Conservation (phyloP, 2,329 filamentous ascomycete species). For the Catunica adiposa region DNA sequence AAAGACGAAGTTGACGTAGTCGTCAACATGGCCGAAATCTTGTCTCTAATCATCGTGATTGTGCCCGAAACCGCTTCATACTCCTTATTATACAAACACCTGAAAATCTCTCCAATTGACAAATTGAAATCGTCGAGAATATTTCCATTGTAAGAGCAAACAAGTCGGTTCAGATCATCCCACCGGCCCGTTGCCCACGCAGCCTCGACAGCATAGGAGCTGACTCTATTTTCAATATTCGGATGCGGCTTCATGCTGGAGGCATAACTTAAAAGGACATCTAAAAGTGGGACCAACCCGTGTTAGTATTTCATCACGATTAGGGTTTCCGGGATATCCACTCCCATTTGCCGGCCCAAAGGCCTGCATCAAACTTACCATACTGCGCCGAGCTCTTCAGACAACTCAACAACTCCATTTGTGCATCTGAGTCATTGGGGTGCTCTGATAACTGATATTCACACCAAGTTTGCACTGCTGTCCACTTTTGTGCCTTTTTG, state of each 20-base stretch:
- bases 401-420: constrained; percentile 71
- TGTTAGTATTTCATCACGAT: constrained; percentile 13
- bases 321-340: not conserved
- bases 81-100: constrained; percentile 36
- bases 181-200: constrained; percentile 81
- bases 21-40: constrained; percentile 58
- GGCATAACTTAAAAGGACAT: constrained; percentile 72
- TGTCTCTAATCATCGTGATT: constrained; percentile 49
- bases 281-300: constrained; percentile 27
- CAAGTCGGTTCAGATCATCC: constrained; percentile 54
- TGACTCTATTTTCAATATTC: constrained; percentile 41
- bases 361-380: constrained; percentile 48
- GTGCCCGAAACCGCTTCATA: constrained; percentile 32
- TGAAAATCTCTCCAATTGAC: constrained; percentile 46
- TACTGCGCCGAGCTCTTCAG: constrained; percentile 92
- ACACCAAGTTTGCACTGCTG: constrained; percentile 93
- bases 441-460: constrained; percentile 72
- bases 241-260: constrained; percentile 50
- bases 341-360: no score
- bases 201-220: constrained; percentile 78
- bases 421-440: constrained; percentile 59
- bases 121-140: constrained; percentile 58
- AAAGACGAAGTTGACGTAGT: constrained; percentile 63
- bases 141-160: constrained; percentile 36
- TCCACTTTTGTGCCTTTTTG: constrained; percentile 83